A percentile compares a stretch with the other conserved stretches of the same genome.
phyloP scores from a whole-genome alignment of 78 protist genomes.

The Thecamonas trahens region DNA sequence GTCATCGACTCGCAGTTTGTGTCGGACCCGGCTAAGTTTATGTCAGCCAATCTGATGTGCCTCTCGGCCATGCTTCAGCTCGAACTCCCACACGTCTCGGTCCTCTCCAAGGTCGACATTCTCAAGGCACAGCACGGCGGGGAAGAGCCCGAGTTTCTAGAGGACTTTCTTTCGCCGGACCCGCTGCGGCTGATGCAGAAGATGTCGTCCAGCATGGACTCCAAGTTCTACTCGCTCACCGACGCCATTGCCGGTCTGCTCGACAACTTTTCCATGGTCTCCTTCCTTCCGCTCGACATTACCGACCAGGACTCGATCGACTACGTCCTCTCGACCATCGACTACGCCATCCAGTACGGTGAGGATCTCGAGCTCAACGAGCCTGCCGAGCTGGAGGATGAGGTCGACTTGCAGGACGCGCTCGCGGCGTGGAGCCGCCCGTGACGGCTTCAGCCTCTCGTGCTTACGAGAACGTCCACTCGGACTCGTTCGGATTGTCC shows the following conservation, averaged over 20 bases:
- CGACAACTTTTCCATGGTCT: slow-evolving; percentile 70
- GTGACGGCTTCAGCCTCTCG: no score
- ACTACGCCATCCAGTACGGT: slow-evolving; percentile 78
- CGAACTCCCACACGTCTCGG: slow-evolving; percentile 88
- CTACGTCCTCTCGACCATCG: slow-evolving; percentile 28
- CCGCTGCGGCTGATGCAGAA: background rate
- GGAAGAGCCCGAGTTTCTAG: background rate
- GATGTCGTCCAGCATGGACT: background rate
- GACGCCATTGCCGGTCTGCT: slow-evolving; percentile 30
- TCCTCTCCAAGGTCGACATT: slow-evolving; percentile 86
- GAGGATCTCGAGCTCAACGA: slow-evolving; percentile 78
- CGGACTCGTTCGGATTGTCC: no score
- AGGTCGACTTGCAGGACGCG: slow-evolving; percentile 19
- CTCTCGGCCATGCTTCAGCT: slow-evolving; percentile 84
- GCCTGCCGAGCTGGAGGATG: no score
- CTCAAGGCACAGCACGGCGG: slow-evolving; percentile 10
- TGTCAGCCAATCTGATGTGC: slow-evolving; percentile 62
- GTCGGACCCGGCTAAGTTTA: slow-evolving; percentile 38
- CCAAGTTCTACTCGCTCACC: background rate
- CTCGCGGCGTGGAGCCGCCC: no score
- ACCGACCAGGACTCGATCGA: slow-evolving; percentile 35
- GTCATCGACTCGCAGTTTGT: slow-evolving; percentile 77
- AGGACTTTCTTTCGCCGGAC: background rate
- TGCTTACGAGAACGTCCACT: no score
- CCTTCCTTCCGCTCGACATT: slow-evolving; percentile 64